phyloP scores from a whole-genome alignment of 805 yeast genomes.

The Saccharomyces eubayanus region DNA sequence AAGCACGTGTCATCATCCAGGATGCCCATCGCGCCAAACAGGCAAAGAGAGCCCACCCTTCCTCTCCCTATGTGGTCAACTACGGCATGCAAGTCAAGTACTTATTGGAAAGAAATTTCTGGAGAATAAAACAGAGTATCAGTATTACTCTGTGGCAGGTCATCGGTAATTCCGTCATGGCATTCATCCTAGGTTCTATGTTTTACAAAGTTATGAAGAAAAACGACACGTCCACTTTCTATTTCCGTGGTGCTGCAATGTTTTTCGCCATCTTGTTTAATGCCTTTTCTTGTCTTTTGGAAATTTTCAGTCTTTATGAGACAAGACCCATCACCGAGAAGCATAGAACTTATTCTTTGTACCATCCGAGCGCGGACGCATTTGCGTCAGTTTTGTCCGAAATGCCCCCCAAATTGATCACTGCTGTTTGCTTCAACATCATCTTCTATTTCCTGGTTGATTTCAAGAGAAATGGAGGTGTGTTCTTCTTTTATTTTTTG shows the following conservation, averaged over 20 bases:
- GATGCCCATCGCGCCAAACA: constrained; percentile 47
- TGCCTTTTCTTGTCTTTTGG: constrained; percentile 53
- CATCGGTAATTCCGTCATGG: constrained; percentile 43
- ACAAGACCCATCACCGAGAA: constrained; percentile 52
- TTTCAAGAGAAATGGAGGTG: constrained; percentile 44
- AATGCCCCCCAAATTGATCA: constrained; percentile 41
- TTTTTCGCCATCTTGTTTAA: constrained; percentile 60
- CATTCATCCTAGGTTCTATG: constrained; percentile 48
- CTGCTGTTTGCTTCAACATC: constrained; percentile 41
- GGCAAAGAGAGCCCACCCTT: constrained; percentile 37
- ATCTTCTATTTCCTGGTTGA: constrained; percentile 46
- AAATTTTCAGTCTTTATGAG: constrained; percentile 46
- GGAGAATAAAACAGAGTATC: constrained; percentile 45
- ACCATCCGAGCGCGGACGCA: constrained; percentile 55
- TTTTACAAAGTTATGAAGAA: constrained; percentile 41
- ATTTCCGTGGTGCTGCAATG: constrained; percentile 52
- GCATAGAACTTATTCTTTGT: constrained; percentile 48
- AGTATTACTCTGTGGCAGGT: constrained; percentile 37
- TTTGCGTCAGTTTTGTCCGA: constrained; percentile 45
- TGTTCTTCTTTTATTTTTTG: constrained; percentile 45
- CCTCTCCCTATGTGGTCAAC: constrained; percentile 48
- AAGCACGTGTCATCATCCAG: constrained; percentile 13
- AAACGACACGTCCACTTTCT: constrained; percentile 39
- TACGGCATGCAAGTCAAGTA: constrained; percentile 45
- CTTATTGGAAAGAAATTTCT: constrained; percentile 38